A percentile compares a stretch with the other conserved stretches of the same genome.
Evolutionary conservation across 1,284 basidiomycete genomes (phyloP).

Genomic region (Leccinum griseonigrum): DNA sequence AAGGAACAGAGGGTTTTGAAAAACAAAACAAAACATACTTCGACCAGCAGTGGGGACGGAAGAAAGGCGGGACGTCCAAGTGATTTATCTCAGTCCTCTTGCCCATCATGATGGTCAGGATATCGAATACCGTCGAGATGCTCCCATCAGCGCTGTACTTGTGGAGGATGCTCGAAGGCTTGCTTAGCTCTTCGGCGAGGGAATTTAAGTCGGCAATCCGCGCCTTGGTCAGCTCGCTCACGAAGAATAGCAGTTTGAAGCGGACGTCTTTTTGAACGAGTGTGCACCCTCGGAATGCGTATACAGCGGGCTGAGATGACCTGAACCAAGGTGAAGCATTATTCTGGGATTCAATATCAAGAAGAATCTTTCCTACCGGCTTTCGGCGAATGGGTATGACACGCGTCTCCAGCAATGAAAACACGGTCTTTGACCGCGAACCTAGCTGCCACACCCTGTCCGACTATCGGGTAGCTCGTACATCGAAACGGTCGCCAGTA

Average conservation of each 20-base stretch:
- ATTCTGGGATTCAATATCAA: neutral
- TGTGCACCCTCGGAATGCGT: too few relatives aligned
- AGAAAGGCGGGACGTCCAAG: neutral
- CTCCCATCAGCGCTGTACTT: neutral
- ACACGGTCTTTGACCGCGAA: neutral
- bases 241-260: neutral
- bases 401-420: neutral
- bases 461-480: neutral
- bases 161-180: neutral
- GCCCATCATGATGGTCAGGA: neutral
- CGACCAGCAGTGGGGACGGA: neutral
- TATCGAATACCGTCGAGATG: neutral
- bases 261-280: neutral
- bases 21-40: neutral
- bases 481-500: neutral
- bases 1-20: neutral
- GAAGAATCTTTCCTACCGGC: neutral
- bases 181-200: neutral
- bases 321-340: slow-evolving; percentile 19
- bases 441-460: neutral
- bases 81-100: neutral
- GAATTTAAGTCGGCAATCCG: neutral
- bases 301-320: slow-evolving; percentile 33
- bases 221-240: neutral
- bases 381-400: neutral